A percentile compares a stretch with the other conserved stretches of the same genome.
Evolutionary conservation across 192 early-diverging fungal species (phyloP).

Genomic region (Spinellus fusiger): DNA sequence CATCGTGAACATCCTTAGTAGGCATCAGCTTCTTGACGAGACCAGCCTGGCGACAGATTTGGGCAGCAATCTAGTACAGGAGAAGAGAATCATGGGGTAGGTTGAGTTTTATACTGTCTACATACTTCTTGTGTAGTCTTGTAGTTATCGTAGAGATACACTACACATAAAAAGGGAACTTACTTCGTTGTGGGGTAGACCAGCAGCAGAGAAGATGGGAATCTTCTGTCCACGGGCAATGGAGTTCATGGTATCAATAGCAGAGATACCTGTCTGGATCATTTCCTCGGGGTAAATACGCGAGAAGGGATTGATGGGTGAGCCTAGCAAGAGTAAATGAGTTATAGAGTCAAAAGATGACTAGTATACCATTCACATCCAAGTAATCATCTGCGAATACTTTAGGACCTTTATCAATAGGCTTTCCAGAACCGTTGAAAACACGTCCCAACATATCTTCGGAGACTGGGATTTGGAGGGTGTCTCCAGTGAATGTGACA

Average conservation of each 20-base stretch:
- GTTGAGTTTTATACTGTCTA: too few relatives aligned
- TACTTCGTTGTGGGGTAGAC: conserved; percentile 97
- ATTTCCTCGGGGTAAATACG: conserved; percentile 99
- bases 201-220: conserved; percentile 98
- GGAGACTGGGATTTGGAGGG: conserved; percentile 93
- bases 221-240: conserved; percentile 99
- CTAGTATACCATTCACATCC: conserved; percentile 81
- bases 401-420: conserved; percentile 98
- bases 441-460: conserved; percentile 99
- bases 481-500: conserved; percentile 94
- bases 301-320: conserved; percentile 98
- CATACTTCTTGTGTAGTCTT: not conserved
- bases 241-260: conserved; percentile 99
- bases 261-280: conserved; percentile 99
- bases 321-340: conserved; percentile 40
- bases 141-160: not conserved
- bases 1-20: conserved; percentile 91
- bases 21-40: conserved; percentile 82
- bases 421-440: conserved; percentile 99
- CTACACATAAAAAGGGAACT: not conserved
- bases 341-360: not conserved
- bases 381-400: conserved; percentile 99
- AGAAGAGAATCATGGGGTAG: too few relatives aligned
- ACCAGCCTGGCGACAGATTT: conserved; percentile 98
- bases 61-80: conserved; percentile 98